Evolutionary conservation across 306 rosid species (phyloP), one percentile per base, ranked within the genome.

Genomic region (Acacia crassicarpa): DNA sequence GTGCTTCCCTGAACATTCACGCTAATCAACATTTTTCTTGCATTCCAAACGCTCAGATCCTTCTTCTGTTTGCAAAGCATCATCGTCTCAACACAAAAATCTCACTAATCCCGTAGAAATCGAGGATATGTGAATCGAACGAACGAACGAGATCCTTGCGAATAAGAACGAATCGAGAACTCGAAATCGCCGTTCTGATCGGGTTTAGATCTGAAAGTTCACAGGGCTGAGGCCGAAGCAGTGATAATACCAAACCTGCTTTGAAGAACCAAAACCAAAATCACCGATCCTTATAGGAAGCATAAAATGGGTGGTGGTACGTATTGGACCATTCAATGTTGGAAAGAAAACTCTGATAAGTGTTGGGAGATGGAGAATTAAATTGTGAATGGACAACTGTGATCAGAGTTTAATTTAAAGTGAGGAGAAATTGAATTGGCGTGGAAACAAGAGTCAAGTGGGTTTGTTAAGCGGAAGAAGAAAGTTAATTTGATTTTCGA

Each of bases 51-150:
- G 41, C 40, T 76, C 78, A 79, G 89, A 40, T 76, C 86, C 89
- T 91, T 91, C 89, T 91, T 91, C 65, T 83, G 90, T 89, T 91
- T 91, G 83, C 82, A 62, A 19, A 85, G 80, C 90, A 91, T 76
- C 91, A 91, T 91, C 9, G 9, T 83, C 15, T 20, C 51, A 43
- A 32, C 33, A 12, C 43, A 27, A 33, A 32, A 3, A 6, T 48
- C 43, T 59, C 66, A n/a, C 72, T n/a, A 53, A 53, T 4, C 6
- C 15, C 6, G 14, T 11, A 23, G 9, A 58, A 58, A 2, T 9
- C 15, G 5, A 58, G 27, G 30, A 58, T 58, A 13, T n/a, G 65
- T 22, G 23, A 51, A 78, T 58, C 49, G 23, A 66, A 66, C 65
- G 6, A 66, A 66, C 65, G 6, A 38, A 38, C 6, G 65, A 58